Conservation (phyloP, 768 basidiomycete species). For the Suillus lakei region DNA sequence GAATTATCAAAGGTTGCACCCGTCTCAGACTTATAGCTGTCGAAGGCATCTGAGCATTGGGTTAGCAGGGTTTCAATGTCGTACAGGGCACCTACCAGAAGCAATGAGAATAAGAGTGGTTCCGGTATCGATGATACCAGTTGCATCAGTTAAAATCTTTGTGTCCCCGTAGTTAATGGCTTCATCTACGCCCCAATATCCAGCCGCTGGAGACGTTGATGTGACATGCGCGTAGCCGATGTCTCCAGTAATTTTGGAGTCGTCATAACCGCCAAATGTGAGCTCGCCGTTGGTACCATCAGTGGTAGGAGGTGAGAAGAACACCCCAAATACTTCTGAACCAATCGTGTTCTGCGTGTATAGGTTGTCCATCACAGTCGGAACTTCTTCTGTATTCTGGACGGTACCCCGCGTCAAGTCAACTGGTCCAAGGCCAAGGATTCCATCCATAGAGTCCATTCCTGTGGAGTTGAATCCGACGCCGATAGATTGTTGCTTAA, state of each 20-base stretch:
- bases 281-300: constrained; percentile 17
- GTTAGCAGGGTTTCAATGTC: neutral
- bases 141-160: constrained; percentile 26
- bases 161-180: constrained; percentile 30
- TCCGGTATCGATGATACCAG: constrained; percentile 43
- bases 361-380: constrained; percentile 42
- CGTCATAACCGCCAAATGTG: neutral
- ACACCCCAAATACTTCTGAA: constrained; percentile 35
- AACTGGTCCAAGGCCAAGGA: constrained; percentile 34
- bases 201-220: constrained; percentile 30
- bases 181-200: constrained; percentile 42
- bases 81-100: constrained; percentile 4
- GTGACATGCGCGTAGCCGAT: constrained; percentile 27
- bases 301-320: constrained; percentile 30
- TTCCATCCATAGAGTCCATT: neutral
- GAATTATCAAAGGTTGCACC: constrained; percentile 12
- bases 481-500: constrained; percentile 38
- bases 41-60: constrained; percentile 16
- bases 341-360: constrained; percentile 31
- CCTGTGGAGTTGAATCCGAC: constrained; percentile 23
- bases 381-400: constrained; percentile 19
- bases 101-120: constrained; percentile 35
- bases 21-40: constrained; percentile 12
- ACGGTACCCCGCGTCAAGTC: constrained; percentile 36
- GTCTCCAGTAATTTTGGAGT: neutral